phyloP scores from a whole-genome alignment of 2,329 filamentous ascomycete species.

The Phialophora tarda region DNA sequence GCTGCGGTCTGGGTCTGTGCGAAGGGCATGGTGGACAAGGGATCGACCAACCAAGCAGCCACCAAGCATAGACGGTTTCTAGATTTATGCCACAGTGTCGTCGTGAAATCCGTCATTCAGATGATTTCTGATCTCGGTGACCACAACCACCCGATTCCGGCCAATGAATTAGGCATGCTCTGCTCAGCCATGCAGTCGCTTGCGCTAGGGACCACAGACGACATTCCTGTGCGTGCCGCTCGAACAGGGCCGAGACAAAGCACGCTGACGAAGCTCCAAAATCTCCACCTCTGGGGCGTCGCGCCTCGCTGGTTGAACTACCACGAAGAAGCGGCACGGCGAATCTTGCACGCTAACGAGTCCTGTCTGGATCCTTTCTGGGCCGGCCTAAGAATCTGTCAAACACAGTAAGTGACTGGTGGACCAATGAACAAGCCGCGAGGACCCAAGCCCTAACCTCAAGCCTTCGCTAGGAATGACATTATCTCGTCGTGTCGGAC shows the following conservation, averaged over 20 bases:
- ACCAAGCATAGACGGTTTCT: constrained; percentile 4
- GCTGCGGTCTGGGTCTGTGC: background rate
- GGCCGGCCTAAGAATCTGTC: constrained; percentile 2
- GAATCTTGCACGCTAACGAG: constrained; percentile 4
- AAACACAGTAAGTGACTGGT: background rate
- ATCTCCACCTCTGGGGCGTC: constrained; percentile 2
- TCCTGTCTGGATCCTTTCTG: background rate
- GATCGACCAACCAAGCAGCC: background rate
- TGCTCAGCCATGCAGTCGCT: constrained; percentile 5
- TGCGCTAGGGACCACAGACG: background rate
- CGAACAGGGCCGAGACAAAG: constrained; percentile 5
- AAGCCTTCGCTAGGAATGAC: background rate
- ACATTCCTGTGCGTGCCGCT: background rate
- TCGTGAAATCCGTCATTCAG: constrained; percentile 1
- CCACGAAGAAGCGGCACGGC: constrained; percentile 2
- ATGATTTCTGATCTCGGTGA: constrained; percentile 1
- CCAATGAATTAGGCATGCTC: constrained; percentile 2
- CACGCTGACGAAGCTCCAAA: constrained; percentile 7
- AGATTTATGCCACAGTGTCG: constrained; percentile 1
- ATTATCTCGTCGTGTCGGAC: constrained; percentile 5
- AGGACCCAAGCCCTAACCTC: background rate
- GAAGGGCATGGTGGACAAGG: constrained; percentile 1
- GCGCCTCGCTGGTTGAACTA: constrained; percentile 3
- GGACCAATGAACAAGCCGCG: background rate
- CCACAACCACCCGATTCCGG: background rate